phyloP scores from a whole-genome alignment of 2,329 filamentous ascomycete genomes.

The Aureobasidium leucospermi region DNA sequence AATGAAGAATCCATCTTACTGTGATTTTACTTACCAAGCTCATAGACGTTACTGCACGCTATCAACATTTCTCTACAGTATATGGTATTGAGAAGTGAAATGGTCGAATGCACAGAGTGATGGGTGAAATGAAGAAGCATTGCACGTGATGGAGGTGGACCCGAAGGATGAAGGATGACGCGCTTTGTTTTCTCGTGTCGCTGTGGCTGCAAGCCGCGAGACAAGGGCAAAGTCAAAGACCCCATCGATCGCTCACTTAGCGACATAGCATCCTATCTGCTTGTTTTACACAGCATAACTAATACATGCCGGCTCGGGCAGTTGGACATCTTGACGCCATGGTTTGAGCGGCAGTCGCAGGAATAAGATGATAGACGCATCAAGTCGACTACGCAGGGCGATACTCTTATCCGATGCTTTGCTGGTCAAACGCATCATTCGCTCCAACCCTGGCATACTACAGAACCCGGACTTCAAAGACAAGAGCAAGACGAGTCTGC shows the following conservation, averaged over 20 bases:
- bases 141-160: not conserved
- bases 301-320: conserved; percentile 1
- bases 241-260: not conserved
- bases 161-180: not conserved
- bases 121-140: not conserved
- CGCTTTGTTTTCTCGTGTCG: not conserved
- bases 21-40: not conserved
- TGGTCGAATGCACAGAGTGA: too few species aligned
- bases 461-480: conserved; percentile 72
- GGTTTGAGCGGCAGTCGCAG: conserved; percentile 2
- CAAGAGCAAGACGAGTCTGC: conserved; percentile 76
- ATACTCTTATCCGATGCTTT: conserved; percentile 67
- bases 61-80: not conserved
- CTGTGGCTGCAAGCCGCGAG: not conserved
- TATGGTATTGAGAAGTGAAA: not conserved
- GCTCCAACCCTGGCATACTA: conserved; percentile 61
- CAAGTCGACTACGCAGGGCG: conserved; percentile 70
- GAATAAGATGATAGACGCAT: conserved; percentile 61
- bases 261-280: not conserved
- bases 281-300: not conserved
- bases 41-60: too few species aligned
- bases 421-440: conserved; percentile 70
- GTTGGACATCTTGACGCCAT: conserved; percentile 11
- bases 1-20: not conserved
- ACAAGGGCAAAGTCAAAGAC: not conserved